Conservation (phyloP, 306 rosid genomes). For the Inga oerstediana region DNA sequence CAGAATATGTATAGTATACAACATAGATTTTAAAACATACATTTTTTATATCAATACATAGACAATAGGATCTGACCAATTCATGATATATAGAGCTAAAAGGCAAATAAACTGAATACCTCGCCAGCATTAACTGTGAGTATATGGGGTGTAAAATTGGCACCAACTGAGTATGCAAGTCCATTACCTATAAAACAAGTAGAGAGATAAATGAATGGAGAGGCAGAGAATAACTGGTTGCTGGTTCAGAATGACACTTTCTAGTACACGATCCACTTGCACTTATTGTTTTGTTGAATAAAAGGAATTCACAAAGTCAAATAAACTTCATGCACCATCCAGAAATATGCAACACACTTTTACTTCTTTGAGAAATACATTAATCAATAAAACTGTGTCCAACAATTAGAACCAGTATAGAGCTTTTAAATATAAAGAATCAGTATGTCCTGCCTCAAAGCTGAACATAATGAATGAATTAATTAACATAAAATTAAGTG, state of each 20-base stretch:
- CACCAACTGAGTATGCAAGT: conserved; percentile 82
- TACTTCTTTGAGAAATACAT: not conserved
- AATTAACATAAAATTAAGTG: conserved; percentile 10
- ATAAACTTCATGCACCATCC: not conserved
- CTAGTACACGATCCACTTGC: not conserved
- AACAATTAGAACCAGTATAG: not conserved
- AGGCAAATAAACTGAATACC: conserved; percentile 55
- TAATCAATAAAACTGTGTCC: not conserved
- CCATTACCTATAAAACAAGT: conserved; percentile 56
- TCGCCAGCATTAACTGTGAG: conserved; percentile 91
- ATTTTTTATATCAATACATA: conserved; percentile 19
- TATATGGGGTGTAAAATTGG: conserved; percentile 89
- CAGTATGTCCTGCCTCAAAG: not conserved
- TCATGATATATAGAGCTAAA: conserved; percentile 14
- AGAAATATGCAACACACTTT: not conserved
- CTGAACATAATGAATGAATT: not conserved
- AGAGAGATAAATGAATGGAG: conserved; percentile 9
- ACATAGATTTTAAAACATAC: not conserved
- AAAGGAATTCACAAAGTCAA: not conserved
- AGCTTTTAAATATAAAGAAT: conserved; percentile 10
- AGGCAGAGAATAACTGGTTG: not conserved
- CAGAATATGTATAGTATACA: conserved; percentile 23
- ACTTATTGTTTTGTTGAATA: not conserved
- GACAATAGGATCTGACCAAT: conserved; percentile 22
- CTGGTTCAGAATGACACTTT: conserved; percentile 13